Evolutionary conservation across 192 early-diverging fungal species (phyloP), one percentile per base, ranked within the genome.

Genomic region (Coemansia sp.): DNA sequence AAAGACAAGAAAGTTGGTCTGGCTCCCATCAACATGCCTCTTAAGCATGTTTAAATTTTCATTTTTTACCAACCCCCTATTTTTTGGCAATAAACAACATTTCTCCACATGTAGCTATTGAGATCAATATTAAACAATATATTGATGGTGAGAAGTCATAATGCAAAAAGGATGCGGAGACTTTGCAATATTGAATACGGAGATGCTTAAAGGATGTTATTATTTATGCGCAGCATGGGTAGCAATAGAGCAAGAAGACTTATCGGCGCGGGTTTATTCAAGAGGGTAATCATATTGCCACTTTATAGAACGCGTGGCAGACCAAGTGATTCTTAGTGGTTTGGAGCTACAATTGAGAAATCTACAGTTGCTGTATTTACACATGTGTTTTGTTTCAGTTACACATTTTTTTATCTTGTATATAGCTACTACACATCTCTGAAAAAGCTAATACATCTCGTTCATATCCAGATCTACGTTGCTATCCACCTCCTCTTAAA

Each of bases 11-110:
- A 71, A 40, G 70, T 81, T 21, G 80, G 80, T 0, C 52, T 81
- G 56, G 80, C 69, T 9, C 76, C 75, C 9, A 76, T 76, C 45
- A 76, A 76, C 22, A 76, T 70, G 73, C 73, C 73, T 18, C 73
- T 76, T 24, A 49, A 62, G 22, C 73, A 70, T 50, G 58, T 65
- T 54, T 76, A 63, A 45, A n/a, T 9, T 37, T 37, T 33, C 30
- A 8, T 33, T 33, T 33, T 33, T 10, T 44, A 1, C 8, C 15
- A 9, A 21, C 2, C 4, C 6, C 18, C 33, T 22, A 54, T 22
- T 13, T 40, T 5, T 21, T 53, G 0, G 11, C 22, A 22, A 21
- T 39, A 0, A 39, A 18, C 19, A 53, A 1, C 18, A 21, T 9
- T 10, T 39, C 37, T 37, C 34, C 34, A 37, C 34, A 37, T 37